Percentiles rank a stretch among this genome's conserved stretches.
Evolutionary conservation across 2,329 filamentous ascomycete genomes (phyloP).

Genomic region (Venturia oleaginea): DNA sequence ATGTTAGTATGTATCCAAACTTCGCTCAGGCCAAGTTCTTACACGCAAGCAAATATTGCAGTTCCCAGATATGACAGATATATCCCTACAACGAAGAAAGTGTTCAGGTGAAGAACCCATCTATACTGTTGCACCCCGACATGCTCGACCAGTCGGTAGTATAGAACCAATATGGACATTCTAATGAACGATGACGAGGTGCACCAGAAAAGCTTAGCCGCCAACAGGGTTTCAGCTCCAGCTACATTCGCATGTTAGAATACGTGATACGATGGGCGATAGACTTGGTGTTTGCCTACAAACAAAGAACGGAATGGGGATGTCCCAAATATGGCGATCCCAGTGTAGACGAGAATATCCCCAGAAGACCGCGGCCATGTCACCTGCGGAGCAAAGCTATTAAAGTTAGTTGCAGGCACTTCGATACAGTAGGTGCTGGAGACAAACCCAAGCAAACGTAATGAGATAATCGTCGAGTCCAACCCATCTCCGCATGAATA

Average conservation of each 20-base stretch:
- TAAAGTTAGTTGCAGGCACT: background rate
- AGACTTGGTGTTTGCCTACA: background rate
- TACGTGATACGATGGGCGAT: background rate
- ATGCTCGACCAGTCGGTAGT: slow-evolving; percentile 36
- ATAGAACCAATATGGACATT: slow-evolving; percentile 36
- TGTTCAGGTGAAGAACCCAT: slow-evolving; percentile 31
- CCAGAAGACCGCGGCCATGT: background rate
- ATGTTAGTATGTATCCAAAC: slow-evolving; percentile 37
- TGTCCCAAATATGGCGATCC: slow-evolving; percentile 15
- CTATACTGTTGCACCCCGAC: slow-evolving; percentile 29
- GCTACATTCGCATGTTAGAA: background rate
- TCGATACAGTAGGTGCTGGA: background rate
- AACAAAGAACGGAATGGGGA: background rate
- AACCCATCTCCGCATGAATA: slow-evolving; percentile 9
- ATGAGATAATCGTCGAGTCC: slow-evolving; percentile 9
- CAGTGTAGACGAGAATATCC: slow-evolving; percentile 4
- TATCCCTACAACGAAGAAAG: slow-evolving; percentile 28
- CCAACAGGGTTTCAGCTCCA: background rate
- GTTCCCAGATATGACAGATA: slow-evolving; percentile 34
- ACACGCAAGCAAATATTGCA: slow-evolving; percentile 32
- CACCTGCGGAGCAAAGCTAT: background rate
- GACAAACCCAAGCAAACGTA: background rate
- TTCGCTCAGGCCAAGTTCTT: slow-evolving; percentile 24
- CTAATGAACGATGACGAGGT: slow-evolving; percentile 34
- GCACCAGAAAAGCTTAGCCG: slow-evolving; percentile 34